Percentiles rank a stretch among this genome's conserved stretches.
Evolutionary conservation across 805 yeast species (phyloP).

Genomic region (Henningerozyma blattae): DNA sequence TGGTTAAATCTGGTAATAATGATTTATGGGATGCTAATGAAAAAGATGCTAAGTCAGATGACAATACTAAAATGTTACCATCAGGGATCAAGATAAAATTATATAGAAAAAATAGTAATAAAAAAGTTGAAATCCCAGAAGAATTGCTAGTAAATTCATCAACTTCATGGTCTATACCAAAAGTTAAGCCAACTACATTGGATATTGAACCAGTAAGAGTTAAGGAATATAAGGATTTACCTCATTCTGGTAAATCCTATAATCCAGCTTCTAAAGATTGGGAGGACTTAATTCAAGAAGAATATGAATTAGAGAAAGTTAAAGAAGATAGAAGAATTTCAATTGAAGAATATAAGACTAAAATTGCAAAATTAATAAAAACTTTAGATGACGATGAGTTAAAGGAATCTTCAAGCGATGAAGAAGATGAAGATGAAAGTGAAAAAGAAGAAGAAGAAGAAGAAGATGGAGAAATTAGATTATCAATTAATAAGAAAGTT

Average conservation of each 20-base stretch:
- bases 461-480: constrained; percentile 26
- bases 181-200: constrained; percentile 43
- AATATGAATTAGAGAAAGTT: constrained; percentile 51
- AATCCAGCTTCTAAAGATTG: constrained; percentile 82
- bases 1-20: constrained; percentile 45
- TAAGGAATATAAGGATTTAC: constrained; percentile 37
- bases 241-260: constrained; percentile 80
- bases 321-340: constrained; percentile 52
- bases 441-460: constrained; percentile 23
- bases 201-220: constrained; percentile 41
- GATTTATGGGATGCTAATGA: constrained; percentile 48
- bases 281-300: constrained; percentile 58
- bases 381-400: constrained; percentile 50
- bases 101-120: constrained; percentile 13
- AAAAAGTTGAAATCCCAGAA: constrained; percentile 25
- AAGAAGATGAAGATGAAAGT: constrained; percentile 25
- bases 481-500: constrained; percentile 68
- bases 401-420: constrained; percentile 27
- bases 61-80: constrained; percentile 9
- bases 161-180: constrained; percentile 40
- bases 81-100: constrained; percentile 16
- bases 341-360: constrained; percentile 49
- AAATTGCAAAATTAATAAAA: constrained; percentile 53
- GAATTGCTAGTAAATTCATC: constrained; percentile 29
- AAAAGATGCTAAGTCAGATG: constrained; percentile 1